These are phyloP conservation scores for Staphylotrichum longicolle DNA, from an alignment of 495 filamentous ascomycete species.

Conservation along the genomic window DNA sequence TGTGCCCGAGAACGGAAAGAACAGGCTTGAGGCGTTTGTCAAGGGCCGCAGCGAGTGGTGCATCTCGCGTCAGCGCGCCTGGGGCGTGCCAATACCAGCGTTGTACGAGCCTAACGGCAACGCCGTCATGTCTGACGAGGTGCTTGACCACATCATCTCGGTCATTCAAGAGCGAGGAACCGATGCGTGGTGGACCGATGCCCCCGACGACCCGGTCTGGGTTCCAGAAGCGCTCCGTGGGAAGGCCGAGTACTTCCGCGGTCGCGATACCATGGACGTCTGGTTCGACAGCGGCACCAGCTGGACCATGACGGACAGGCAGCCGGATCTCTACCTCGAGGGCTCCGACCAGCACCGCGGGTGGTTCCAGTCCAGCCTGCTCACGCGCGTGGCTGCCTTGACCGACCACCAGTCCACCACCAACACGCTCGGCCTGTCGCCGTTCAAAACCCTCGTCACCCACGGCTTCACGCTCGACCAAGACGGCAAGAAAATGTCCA, in stretches of 20 bases:
- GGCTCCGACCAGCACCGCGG: constrained; percentile 94
- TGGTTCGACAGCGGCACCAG: constrained; percentile 99
- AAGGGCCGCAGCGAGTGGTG: constrained; percentile 93
- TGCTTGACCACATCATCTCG: constrained; percentile 79
- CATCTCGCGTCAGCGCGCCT: constrained; percentile 94
- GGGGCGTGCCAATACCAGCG: constrained; percentile 94
- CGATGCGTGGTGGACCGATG: constrained; percentile 92
- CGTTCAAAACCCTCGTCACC: constrained; percentile 83
- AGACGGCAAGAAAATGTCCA: constrained; percentile 94
- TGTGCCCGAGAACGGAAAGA: constrained; percentile 67
- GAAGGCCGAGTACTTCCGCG: constrained; percentile 59
- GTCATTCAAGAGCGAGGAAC: constrained; percentile 73
- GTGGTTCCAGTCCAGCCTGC: constrained; percentile 99
- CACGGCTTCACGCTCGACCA: constrained; percentile 93
- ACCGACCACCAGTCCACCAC: constrained; percentile 27
- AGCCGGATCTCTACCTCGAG: constrained; percentile 88
- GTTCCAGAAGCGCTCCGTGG: constrained; percentile 56
- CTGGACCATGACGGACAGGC: constrained; percentile 66
- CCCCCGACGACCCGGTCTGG: constrained; percentile 70
- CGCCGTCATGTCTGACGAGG: constrained; percentile 72
- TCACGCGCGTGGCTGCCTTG: constrained; percentile 65
- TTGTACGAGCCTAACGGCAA: constrained; percentile 71
- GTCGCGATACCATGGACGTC: constrained; percentile 98
- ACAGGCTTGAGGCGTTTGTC: constrained; percentile 77
- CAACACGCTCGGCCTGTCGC: constrained; percentile 41